Evolutionary conservation across 768 basidiomycete genomes (phyloP).

Genomic region (Trichaptum fuscoviolaceum): DNA sequence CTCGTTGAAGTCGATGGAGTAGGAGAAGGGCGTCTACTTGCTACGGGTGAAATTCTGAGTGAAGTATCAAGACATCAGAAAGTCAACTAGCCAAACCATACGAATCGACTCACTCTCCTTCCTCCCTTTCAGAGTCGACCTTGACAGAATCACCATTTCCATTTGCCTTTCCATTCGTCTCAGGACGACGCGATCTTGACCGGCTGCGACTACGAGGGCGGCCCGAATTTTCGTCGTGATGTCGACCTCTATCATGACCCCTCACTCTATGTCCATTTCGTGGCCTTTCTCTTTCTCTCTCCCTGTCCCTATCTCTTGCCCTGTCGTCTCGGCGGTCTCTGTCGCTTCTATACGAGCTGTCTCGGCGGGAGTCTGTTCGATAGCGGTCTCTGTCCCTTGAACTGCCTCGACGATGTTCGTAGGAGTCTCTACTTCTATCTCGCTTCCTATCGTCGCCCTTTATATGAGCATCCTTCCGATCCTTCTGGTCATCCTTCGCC

Average conservation of each 20-base stretch:
- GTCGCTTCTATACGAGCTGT: slow-evolving; percentile 31
- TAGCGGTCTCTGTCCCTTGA: slow-evolving; percentile 18
- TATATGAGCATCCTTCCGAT: slow-evolving; percentile 69
- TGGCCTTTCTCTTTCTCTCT: slow-evolving; percentile 22
- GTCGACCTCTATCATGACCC: slow-evolving; percentile 26
- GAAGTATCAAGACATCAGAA: slow-evolving; percentile 9
- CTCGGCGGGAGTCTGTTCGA: slow-evolving; percentile 27
- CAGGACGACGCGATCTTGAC: slow-evolving; percentile 17
- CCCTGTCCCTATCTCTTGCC: slow-evolving; percentile 24
- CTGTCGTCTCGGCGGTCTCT: slow-evolving; percentile 20
- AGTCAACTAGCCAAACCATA: slow-evolving; percentile 12
- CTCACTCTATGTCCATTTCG: slow-evolving; percentile 23
- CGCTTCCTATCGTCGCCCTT: slow-evolving; percentile 28
- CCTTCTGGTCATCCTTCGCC: slow-evolving; percentile 48
- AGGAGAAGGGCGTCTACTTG: slow-evolving; percentile 23
- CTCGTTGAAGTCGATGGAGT: slow-evolving; percentile 18
- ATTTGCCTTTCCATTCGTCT: slow-evolving; percentile 17
- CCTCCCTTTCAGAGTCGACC: slow-evolving; percentile 66
- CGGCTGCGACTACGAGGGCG: slow-evolving; percentile 20
- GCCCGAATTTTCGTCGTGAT: slow-evolving; percentile 18
- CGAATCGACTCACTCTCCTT: slow-evolving; percentile 83
- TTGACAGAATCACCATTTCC: slow-evolving; percentile 18
- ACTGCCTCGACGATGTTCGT: not conserved
- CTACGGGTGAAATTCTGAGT: slow-evolving; percentile 61
- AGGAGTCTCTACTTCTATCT: slow-evolving; percentile 1